phyloP scores from a whole-genome alignment of 73 alveolate species.

The Loxodes magnus region DNA sequence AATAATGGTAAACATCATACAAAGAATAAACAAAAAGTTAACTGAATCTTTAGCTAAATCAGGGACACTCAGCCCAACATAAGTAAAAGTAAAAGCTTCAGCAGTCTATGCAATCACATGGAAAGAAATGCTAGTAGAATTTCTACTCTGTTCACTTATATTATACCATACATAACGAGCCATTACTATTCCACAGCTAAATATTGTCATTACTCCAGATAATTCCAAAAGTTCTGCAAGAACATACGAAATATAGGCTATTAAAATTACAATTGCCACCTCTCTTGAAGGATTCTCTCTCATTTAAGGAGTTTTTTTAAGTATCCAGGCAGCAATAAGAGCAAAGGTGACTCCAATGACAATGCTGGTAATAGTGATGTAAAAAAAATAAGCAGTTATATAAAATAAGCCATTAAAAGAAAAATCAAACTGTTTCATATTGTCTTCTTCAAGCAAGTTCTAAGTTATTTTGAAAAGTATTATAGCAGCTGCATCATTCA shows the following conservation, averaged over 20 bases:
- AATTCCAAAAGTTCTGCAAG: slow-evolving; percentile 70
- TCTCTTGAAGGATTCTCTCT: slow-evolving; percentile 70
- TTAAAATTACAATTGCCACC: slow-evolving; percentile 61
- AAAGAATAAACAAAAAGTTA: slow-evolving; percentile 46
- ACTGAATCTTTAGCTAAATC: slow-evolving; percentile 30
- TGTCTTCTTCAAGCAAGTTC: slow-evolving; percentile 35
- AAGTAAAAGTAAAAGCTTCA: slow-evolving; percentile 93
- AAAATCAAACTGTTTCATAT: background rate
- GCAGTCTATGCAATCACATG: slow-evolving; percentile 87
- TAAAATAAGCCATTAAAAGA: slow-evolving; percentile 8
- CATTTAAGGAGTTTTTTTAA: slow-evolving; percentile 35
- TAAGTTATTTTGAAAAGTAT: slow-evolving; percentile 59
- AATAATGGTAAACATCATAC: slow-evolving; percentile 57
- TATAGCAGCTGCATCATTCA: slow-evolving; percentile 96
- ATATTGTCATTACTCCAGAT: slow-evolving; percentile 87
- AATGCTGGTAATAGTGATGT: slow-evolving; percentile 22
- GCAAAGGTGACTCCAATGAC: slow-evolving; percentile 54
- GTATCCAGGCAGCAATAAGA: slow-evolving; percentile 32
- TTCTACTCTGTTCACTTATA: slow-evolving; percentile 65
- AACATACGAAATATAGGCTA: slow-evolving; percentile 79
- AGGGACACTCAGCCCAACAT: slow-evolving; percentile 72
- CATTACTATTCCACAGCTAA: slow-evolving; percentile 85
- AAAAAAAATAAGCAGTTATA: slow-evolving; percentile 26
- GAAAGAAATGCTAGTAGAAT: slow-evolving; percentile 78
- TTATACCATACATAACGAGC: slow-evolving; percentile 88